Conservation (phyloP, 202 grass and related monocot species). For the Digitaria exilis region DNA sequence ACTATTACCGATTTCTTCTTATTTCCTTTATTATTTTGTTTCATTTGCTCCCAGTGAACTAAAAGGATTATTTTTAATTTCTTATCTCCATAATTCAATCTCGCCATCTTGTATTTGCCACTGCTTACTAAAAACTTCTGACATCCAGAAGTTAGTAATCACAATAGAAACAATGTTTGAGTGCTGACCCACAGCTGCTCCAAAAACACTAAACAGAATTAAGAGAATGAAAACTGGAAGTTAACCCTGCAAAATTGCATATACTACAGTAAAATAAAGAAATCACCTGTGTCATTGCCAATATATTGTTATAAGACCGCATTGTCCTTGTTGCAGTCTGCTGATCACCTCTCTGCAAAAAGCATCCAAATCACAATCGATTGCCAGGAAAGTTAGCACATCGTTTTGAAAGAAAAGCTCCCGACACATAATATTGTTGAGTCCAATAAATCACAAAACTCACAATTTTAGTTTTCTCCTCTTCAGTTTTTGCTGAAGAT, state of each 20-base stretch:
- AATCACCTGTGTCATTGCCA: conserved; percentile 84
- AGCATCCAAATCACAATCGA: conserved; percentile 23
- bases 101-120: background rate
- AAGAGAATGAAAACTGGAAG: background rate
- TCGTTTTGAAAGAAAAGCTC: conserved; percentile 15
- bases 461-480: conserved; percentile 79
- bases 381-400: conserved; percentile 9
- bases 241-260: background rate
- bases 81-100: conserved; percentile 1
- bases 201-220: background rate
- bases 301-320: conserved; percentile 92
- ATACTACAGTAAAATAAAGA: conserved; percentile 11
- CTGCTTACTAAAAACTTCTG: background rate
- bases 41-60: background rate
- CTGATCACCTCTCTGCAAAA: conserved; percentile 79
- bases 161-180: too few species aligned
- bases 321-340: conserved; percentile 73
- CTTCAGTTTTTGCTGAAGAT: conserved; percentile 81
- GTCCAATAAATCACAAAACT: conserved; percentile 46
- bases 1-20: background rate
- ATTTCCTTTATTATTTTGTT: background rate
- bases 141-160: background rate
- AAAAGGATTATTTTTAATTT: background rate
- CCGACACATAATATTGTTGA: background rate
- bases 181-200: background rate